Conservation (phyloP, 1,284 basidiomycete genomes). For the Ceratorhiza oryzae-sativae region DNA sequence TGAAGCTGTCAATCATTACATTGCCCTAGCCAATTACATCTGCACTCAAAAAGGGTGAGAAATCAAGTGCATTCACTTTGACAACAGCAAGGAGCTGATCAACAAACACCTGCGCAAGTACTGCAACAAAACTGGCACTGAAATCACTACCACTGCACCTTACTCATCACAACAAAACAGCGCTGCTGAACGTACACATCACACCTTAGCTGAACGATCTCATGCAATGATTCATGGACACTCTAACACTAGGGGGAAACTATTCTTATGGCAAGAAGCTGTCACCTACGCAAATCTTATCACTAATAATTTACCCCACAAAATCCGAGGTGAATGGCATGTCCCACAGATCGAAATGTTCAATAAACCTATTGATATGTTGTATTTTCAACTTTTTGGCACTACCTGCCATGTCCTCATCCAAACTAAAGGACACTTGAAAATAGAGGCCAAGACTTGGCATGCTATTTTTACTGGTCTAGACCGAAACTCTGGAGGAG, state of each 20-base stretch:
- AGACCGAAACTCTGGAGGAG: constrained; percentile 8
- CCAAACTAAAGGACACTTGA: not conserved
- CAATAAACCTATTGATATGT: constrained; percentile 11
- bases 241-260: not conserved
- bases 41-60: constrained; percentile 3
- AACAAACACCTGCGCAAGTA: not conserved
- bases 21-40: not conserved
- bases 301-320: not conserved
- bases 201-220: constrained; percentile 37
- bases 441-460: not conserved
- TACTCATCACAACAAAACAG: constrained; percentile 48
- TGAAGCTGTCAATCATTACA: not conserved
- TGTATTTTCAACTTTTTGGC: constrained; percentile 18
- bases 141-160: constrained; percentile 41
- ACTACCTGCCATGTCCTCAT: constrained; percentile 20
- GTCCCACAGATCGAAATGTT: constrained; percentile 14
- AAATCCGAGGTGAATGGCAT: not conserved
- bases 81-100: constrained; percentile 16
- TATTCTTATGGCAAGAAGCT: constrained; percentile 35
- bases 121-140: constrained; percentile 5
- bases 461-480: constrained; percentile 20
- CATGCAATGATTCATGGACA: constrained; percentile 8
- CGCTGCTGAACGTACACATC: constrained; percentile 47
- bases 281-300: not conserved
- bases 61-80: constrained; percentile 24